phyloP scores from a whole-genome alignment of 73 alveolate species.

The Paramecium biaurelia region DNA sequence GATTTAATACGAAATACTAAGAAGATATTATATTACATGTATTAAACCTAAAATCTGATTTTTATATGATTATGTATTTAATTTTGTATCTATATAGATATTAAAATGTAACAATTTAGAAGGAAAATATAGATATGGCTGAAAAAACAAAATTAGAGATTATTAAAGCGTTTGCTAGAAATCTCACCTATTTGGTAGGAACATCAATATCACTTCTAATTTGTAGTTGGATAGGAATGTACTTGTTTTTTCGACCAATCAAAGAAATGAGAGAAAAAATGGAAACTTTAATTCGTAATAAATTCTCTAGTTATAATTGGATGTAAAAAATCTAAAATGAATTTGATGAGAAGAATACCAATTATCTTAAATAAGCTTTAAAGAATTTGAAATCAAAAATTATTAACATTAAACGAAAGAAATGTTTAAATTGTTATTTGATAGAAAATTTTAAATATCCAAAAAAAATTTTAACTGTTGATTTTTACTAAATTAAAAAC shows the following conservation, averaged over 20 bases:
- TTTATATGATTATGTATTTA: neutral
- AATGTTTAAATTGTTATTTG: neutral
- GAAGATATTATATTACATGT: neutral
- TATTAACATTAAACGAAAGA: neutral
- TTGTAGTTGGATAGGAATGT: constrained; percentile 1
- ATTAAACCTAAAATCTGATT: neutral
- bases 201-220: neutral
- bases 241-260: neutral
- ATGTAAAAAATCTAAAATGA: neutral
- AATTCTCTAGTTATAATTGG: neutral
- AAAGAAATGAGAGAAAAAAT: neutral
- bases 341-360: neutral
- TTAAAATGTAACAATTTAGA: neutral
- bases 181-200: neutral
- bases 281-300: neutral
- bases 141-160: neutral
- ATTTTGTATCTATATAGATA: neutral
- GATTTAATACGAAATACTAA: neutral
- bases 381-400: neutral
- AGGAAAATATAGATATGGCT: neutral
- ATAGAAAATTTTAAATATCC: neutral
- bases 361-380: neutral
- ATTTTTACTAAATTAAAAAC: neutral
- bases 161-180: neutral
- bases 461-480: neutral